phyloP scores from a whole-genome alignment of 345 rosid species.

The Ceriops zippeliana region DNA sequence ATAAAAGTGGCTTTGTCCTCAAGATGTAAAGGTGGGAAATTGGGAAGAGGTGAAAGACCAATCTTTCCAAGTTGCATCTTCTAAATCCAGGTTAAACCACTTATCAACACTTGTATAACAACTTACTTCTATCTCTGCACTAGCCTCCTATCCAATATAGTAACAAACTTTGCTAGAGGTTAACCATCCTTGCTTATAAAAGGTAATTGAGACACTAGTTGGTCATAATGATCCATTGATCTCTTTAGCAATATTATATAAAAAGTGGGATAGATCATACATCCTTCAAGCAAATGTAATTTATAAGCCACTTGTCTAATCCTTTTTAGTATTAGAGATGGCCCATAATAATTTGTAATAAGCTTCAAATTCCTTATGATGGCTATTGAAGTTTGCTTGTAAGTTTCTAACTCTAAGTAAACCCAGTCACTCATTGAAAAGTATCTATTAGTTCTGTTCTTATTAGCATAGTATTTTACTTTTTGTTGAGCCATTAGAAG shows the following conservation, averaged over 20 bases:
- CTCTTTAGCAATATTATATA: not conserved
- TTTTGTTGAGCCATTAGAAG: not conserved
- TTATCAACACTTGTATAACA: too few species aligned
- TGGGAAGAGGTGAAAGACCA: too few species aligned
- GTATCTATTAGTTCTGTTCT: not conserved
- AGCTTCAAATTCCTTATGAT: not conserved
- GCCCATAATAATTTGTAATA: not conserved
- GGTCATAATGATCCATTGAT: rapidly evolving
- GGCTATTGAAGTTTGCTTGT: not conserved
- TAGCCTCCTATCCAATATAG: too few species aligned
- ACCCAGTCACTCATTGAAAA: not conserved
- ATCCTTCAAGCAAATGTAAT: not conserved
- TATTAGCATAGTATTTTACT: not conserved
- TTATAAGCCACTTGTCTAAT: not conserved
- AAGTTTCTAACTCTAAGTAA: not conserved
- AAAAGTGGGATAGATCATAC: not conserved
- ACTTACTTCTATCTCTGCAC: too few species aligned
- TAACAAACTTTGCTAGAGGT: too few species aligned
- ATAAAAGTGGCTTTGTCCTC: too few species aligned
- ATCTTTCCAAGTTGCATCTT: too few species aligned
- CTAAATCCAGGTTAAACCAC: too few species aligned
- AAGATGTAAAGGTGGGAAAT: too few species aligned
- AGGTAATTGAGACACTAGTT: too few species aligned
- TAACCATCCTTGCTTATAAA: too few species aligned
- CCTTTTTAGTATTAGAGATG: not conserved